Evolutionary conservation across 371 early-diverging fungal genomes (phyloP).

Genomic region (Actinomortierella ambigua): DNA sequence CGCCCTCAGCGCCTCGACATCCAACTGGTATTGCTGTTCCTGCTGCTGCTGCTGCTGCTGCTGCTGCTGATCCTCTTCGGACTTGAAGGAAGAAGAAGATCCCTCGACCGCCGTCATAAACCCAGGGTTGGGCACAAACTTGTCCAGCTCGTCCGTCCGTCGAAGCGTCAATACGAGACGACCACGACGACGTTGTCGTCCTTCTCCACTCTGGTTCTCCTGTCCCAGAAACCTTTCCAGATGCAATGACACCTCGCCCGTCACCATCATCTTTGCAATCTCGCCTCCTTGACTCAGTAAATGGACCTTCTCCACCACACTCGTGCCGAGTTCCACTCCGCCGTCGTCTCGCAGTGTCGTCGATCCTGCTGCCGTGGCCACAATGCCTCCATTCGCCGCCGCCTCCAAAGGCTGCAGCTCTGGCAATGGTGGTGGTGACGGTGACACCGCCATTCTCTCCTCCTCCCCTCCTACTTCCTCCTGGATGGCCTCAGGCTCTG

Average conservation of each 20-base stretch:
- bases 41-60: slow-evolving; percentile 28
- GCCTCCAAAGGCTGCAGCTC: not conserved
- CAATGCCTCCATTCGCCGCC: no score
- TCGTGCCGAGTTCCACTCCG: not conserved
- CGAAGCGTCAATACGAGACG: not conserved
- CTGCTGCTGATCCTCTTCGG: slow-evolving; percentile 14
- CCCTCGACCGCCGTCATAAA: slow-evolving; percentile 39
- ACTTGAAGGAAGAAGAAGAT: slow-evolving; percentile 15
- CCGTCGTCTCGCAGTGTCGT: no score
- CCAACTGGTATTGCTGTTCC: slow-evolving; percentile 41
- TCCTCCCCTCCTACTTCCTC: not conserved
- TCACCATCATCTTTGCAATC: slow-evolving; percentile 47
- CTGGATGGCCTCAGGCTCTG: slow-evolving; percentile 18
- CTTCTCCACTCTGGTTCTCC: slow-evolving; percentile 31
- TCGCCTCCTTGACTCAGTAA: slow-evolving; percentile 50
- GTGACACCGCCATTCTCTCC: no score
- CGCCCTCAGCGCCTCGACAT: slow-evolving; percentile 47
- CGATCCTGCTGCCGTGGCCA: no score
- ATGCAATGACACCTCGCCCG: slow-evolving; percentile 48
- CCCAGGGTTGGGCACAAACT: slow-evolving; percentile 44
- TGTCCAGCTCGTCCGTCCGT: slow-evolving; percentile 29
- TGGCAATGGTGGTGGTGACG: slow-evolving; percentile 26
- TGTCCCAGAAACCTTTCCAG: slow-evolving; percentile 29
- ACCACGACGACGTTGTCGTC: no score
- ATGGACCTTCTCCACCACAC: slow-evolving; percentile 53